Evolutionary conservation across 2,329 filamentous ascomycete genomes (phyloP).

Genomic region (Tolypocladium nubicola): DNA sequence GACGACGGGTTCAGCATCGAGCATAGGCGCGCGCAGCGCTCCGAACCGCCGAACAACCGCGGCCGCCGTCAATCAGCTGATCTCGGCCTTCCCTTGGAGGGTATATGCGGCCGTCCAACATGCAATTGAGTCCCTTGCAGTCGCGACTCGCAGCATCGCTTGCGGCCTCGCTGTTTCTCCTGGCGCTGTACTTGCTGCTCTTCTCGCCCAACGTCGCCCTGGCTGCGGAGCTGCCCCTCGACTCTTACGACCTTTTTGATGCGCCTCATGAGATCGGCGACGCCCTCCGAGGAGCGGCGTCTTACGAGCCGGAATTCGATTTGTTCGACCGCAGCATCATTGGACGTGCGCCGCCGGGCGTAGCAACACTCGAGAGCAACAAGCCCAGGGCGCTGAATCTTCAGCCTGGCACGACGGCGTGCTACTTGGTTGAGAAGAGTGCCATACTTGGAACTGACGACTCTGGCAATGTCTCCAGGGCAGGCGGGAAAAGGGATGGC

Average conservation of each 20-base stretch:
- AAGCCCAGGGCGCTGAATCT: constrained; percentile 48
- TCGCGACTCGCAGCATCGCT: constrained; percentile 61
- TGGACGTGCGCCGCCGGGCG: constrained; percentile 44
- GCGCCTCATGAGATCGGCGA: constrained; percentile 3
- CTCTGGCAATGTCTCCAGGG: constrained; percentile 1
- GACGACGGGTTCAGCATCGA: background rate
- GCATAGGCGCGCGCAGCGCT: constrained; percentile 1
- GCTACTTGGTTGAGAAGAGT: constrained; percentile 21
- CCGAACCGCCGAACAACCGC: constrained; percentile 1
- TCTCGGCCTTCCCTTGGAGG: constrained; percentile 24
- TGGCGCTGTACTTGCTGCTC: constrained; percentile 51
- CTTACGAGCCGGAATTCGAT: constrained; percentile 51
- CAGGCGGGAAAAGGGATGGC: constrained; percentile 7
- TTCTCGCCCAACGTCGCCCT: constrained; percentile 50
- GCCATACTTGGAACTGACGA: constrained; percentile 14
- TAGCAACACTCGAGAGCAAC: constrained; percentile 52
- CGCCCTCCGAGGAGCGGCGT: constrained; percentile 10
- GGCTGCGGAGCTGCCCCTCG: constrained; percentile 39
- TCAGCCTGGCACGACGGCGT: constrained; percentile 47
- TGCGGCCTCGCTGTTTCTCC: constrained; percentile 46
- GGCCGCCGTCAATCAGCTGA: background rate
- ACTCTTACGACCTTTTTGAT: constrained; percentile 1
- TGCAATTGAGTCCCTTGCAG: constrained; percentile 59
- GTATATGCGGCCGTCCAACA: constrained; percentile 26
- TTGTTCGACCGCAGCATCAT: constrained; percentile 52